phyloP scores from a whole-genome alignment of 2,329 filamentous ascomycete species.

The Xylariaceae sp. region DNA sequence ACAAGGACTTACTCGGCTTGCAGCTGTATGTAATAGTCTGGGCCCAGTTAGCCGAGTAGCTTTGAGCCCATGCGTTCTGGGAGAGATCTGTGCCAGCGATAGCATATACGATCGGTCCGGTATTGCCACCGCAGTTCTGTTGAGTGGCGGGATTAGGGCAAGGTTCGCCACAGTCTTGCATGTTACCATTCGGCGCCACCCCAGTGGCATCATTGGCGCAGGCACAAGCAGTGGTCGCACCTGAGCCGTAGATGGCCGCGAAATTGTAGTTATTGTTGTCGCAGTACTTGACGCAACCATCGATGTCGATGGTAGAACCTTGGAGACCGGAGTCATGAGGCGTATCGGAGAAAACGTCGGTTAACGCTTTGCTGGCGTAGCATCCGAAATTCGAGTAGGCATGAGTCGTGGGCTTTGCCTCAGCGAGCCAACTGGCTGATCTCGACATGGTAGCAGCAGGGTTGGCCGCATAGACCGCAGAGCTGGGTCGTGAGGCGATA shows the following conservation, averaged over 20 bases:
- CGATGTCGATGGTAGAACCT: conserved; percentile 2
- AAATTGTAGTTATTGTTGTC: neutral
- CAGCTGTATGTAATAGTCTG: neutral
- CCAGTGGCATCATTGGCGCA: conserved; percentile 2
- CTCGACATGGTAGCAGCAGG: conserved; percentile 2
- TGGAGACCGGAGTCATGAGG: neutral
- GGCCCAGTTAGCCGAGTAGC: conserved; percentile 5
- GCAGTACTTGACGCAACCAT: conserved; percentile 9
- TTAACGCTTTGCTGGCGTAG: conserved; percentile 6
- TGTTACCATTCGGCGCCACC: neutral
- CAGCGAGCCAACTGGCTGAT: too few relatives aligned
- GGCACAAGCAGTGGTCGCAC: neutral
- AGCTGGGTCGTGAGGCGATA: conserved; percentile 7
- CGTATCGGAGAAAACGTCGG: neutral
- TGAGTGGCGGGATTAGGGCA: conserved; percentile 7
- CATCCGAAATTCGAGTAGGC: conserved; percentile 17
- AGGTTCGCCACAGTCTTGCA: conserved; percentile 17
- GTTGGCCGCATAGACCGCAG: conserved; percentile 2
- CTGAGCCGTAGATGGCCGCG: conserved; percentile 4
- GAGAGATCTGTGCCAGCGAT: neutral
- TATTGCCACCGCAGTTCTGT: conserved; percentile 16
- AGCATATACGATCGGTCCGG: conserved; percentile 17
- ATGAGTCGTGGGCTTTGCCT: too few relatives aligned
- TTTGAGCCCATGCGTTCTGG: conserved; percentile 3
- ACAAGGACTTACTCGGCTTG: too few relatives aligned